Percentiles rank a stretch among this genome's conserved stretches.
Evolutionary conservation across 1,284 basidiomycete species (phyloP).

Genomic region (Phlebopus sp.): DNA sequence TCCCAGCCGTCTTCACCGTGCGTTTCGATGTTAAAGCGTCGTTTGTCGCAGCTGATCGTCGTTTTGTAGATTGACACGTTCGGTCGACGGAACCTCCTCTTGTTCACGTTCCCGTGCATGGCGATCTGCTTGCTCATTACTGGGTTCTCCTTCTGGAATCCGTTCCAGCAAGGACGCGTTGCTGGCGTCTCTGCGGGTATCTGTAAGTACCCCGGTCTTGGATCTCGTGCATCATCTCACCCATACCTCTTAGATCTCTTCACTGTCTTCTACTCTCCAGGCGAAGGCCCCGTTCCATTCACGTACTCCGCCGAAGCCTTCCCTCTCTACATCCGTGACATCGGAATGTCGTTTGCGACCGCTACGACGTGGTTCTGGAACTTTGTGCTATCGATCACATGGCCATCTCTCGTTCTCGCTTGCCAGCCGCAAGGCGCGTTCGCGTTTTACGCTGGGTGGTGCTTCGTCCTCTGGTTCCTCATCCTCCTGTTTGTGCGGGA

Average conservation of each 20-base stretch:
- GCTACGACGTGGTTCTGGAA: conserved; percentile 68
- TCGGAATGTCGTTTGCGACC: conserved; percentile 70
- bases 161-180: conserved; percentile 21
- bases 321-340: conserved; percentile 69
- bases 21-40: background rate
- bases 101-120: conserved; percentile 71
- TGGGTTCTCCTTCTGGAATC: conserved; percentile 42
- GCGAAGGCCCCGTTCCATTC: conserved; percentile 81
- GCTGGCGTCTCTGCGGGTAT: conserved; percentile 32
- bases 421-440: conserved; percentile 73
- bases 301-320: conserved; percentile 77
- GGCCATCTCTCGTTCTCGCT: conserved; percentile 61
- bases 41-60: too few relatives aligned
- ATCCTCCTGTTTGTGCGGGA: conserved; percentile 72
- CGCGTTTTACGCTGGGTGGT: conserved; percentile 56
- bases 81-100: conserved; percentile 65
- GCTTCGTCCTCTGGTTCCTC: conserved; percentile 37
- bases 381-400: conserved; percentile 69
- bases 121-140: conserved; percentile 60
- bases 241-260: conserved; percentile 44
- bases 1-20: conserved; percentile 52
- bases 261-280: conserved; percentile 61
- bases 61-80: conserved; percentile 55
- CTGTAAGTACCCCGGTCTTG: conserved; percentile 1
- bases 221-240: conserved; percentile 3